phyloP scores from a whole-genome alignment of 108 stramenopile genomes.

The Fragilaria crotonensis region DNA sequence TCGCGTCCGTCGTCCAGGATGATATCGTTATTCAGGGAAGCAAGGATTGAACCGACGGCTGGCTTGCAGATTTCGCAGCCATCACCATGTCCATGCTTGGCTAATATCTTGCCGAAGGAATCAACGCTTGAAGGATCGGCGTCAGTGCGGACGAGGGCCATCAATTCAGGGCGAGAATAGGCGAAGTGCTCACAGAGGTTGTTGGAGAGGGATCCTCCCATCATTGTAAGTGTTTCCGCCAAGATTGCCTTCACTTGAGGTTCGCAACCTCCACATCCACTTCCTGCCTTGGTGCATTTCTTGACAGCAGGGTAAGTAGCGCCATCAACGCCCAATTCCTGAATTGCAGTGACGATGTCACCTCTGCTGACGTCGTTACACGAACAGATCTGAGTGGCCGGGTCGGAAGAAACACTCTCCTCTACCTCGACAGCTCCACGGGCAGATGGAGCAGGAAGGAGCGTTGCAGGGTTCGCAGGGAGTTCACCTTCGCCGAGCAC shows the following conservation, averaged over 20 bases:
- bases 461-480: conserved; percentile 59
- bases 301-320: conserved; percentile 71
- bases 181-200: conserved; percentile 87
- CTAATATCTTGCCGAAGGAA: conserved; percentile 80
- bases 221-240: conserved; percentile 58
- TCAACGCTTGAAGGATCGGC: conserved; percentile 54
- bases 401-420: conserved; percentile 44
- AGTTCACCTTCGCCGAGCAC: conserved; percentile 53
- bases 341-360: conserved; percentile 50
- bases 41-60: conserved; percentile 76
- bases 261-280: conserved; percentile 92
- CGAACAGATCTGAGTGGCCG: conserved; percentile 81
- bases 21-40: conserved; percentile 77
- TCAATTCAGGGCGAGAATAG: conserved; percentile 81
- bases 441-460: conserved; percentile 64
- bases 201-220: conserved; percentile 79
- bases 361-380: conserved; percentile 91
- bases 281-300: conserved; percentile 80
- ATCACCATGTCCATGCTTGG: conserved; percentile 76
- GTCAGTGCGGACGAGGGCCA: conserved; percentile 75
- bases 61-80: conserved; percentile 93
- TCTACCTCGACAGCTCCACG: conserved; percentile 42
- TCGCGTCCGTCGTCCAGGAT: conserved; percentile 68
- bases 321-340: conserved; percentile 67
- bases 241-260: conserved; percentile 78